Evolutionary conservation across 352 stramenopile genomes (phyloP), one percentile per base, ranked within the genome.

Genomic region (Phytopythium montanum): DNA sequence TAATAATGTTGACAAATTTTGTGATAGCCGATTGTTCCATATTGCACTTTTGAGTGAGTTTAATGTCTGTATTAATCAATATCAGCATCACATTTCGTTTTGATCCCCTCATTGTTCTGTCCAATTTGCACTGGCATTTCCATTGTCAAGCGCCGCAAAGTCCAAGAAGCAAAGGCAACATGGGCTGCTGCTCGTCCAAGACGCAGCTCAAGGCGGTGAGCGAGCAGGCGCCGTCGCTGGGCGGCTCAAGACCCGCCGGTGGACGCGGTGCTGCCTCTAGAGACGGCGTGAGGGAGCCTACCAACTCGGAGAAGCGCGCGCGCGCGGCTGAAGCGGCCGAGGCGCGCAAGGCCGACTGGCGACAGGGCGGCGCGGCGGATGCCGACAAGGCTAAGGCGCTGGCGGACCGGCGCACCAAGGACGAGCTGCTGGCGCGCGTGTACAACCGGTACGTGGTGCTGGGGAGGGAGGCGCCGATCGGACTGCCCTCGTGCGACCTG

Each of bases 391-490:
- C 81, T 54, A 79, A 76, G 44, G 75, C 64, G 18, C 70, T 94
- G 48, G 70, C 70, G 2, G 59, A 88, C 31, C 83, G 87, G 13
- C 85, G 85, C 31, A 76, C 91, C 45, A 95, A 95, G 61, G 87
- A 95, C 51, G 87, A 95, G 21, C 69, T 96, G 16, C 64, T 96
- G 5, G 85, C 81, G n/a, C 87, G 72, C 57, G 85, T 96, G 55
- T 83, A 85, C 61, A 90, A 88, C 60, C 62, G 75, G 33, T 96
- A 96, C 72, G 75, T 73, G n/a, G 74, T 61, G 48, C 66, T 93
- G 55, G 83, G 84, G 7, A 78, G 84, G 45, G 87, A 96, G 38
- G 74, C 84, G 54, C 85, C 87, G 16, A 94, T 96, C 54, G 87
- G 87, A 0, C 73, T 96, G 54, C 77, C 76, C 25, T 89, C 83